Evolutionary conservation across 306 rosid species (phyloP), one percentile per base, ranked within the genome.

Genomic region (Prosopis cineraria): DNA sequence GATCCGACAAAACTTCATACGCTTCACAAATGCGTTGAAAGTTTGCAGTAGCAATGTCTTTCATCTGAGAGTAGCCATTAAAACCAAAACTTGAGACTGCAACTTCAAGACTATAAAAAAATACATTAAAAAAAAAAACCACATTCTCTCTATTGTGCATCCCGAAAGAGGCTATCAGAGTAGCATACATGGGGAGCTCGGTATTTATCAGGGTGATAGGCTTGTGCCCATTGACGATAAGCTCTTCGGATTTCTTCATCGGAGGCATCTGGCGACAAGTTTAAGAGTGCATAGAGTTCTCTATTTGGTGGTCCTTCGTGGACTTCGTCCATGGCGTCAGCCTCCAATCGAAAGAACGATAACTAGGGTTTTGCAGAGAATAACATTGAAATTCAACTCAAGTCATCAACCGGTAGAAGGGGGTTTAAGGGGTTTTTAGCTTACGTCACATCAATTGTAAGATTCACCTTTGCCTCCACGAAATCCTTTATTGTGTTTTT

Each of bases 161-260:
- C 11, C 25, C 19, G 3, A 29, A 7, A n/a, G 53, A 31, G 58
- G 58, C 37, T 13, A 24, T 13, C 47, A 69, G 27, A 37, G 60
- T 45, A 1, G 67, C 75, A 74, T 88, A 94, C 98, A 27, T 89
- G 94, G 55, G 93, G 91, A 68, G 92, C 82, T 88, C 87, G 99
- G 84, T 91, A 90, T 77, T 95, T 95, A 48, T 95, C 99, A 12
- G 99, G 99, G 70, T 95, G 99, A 72, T 95, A 95, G 17, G 80
- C 86, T 83, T 95, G 99, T 3, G 99, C 98, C 99, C 99, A 93
- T 80, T 95, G 99, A 56, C 98, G 92, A 85, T 95, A 95, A 34
- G 99, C 95, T 87, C 81, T 93, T 65, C 98, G 94, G 81, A 95
- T 91, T 87, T 95, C 99, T 78, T 95, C 99, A 63, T 93, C 99